Base-by-base conservation (phyloP, 768 basidiomycete species). In the Candolleomyces efflorescens region DNA sequence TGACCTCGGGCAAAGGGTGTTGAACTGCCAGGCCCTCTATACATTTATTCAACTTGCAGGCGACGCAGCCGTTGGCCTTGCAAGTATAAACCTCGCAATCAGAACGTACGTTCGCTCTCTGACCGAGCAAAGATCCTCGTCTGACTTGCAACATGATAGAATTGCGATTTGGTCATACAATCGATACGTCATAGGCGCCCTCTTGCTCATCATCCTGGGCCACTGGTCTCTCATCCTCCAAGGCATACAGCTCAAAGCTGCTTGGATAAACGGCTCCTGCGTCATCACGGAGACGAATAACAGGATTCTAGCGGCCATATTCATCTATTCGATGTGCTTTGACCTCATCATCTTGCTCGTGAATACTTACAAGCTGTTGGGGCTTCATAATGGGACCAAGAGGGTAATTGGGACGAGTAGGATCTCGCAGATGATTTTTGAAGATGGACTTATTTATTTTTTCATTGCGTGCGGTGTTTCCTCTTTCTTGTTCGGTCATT, bases 241-340 rank as follows among this genome's bases (percentile, higher is more conserved):
- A 71, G 86, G 86, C 27, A 76, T 86, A 5, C 75, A 83, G n/a
- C 68, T 89, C 15, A 82, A 76, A 47, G 85, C 83, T 0, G 53
- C 56, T 3, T 89, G 85, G 86, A 64, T 74, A 5, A 73, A 77
- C 9, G 74, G 68, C 2, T 53, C 65, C 11, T 90, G 88, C 65
- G 71, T 73, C 1, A 87, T 90, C 56, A 74, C 76, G 0, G 64
- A 78, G 27, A 86, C 86, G 6, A 81, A 85, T 65, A 89, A 82
- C 67, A 82, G 68, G 9, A 70, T 88, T 53, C 78, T 89, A 32
- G 84, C 85, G 4, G 83, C 84, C 2, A 85, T 85, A 3, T 90
- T 89, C 68, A 85, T 89, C 32, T 90, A 90, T 63, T 83, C 87
- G 27, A 90, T 90, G 89, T 74, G 76, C 64, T 88, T 90, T 65